A percentile compares a stretch with the other conserved stretches of the same genome.
phyloP scores from a whole-genome alignment of 768 basidiomycete genomes.

The Kwoniella botswanensis region DNA sequence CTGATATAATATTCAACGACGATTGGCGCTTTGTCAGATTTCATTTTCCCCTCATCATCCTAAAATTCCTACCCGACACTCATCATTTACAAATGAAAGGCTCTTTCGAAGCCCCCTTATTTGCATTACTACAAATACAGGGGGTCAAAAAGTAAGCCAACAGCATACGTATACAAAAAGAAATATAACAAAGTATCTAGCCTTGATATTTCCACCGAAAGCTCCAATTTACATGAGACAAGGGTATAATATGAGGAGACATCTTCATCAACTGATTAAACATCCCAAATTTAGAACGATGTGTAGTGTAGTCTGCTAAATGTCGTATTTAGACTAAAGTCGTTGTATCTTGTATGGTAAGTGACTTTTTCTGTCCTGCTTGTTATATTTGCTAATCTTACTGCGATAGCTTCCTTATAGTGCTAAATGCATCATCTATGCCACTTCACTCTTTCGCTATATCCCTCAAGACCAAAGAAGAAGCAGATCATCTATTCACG shows the following conservation, averaged over 20 bases:
- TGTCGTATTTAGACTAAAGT: no score
- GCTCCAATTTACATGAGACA: neutral
- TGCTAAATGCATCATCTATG: no score
- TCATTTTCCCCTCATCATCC: no score
- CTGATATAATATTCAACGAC: no score
- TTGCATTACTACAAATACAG: constrained; percentile 28
- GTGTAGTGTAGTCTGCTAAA: neutral
- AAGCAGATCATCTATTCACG: no score
- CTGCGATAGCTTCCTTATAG: no score
- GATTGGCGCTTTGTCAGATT: no score
- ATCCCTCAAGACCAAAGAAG: no score
- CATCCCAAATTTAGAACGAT: neutral
- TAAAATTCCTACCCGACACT: neutral
- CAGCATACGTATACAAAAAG: constrained; percentile 20
- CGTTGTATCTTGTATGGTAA: no score
- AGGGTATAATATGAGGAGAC: constrained; percentile 17
- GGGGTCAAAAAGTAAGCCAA: constrained; percentile 56
- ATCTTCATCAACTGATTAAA: neutral
- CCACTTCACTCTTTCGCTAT: no score
- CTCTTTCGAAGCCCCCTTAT: constrained; percentile 55
- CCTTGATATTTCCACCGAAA: constrained; percentile 10
- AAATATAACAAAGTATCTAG: neutral
- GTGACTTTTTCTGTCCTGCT: no score
- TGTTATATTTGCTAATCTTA: no score
- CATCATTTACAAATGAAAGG: constrained; percentile 10